Evolutionary conservation across 2,329 filamentous ascomycete species (phyloP), one percentile per base, ranked within the genome.

Genomic region (Aureobasidium melanogenum): DNA sequence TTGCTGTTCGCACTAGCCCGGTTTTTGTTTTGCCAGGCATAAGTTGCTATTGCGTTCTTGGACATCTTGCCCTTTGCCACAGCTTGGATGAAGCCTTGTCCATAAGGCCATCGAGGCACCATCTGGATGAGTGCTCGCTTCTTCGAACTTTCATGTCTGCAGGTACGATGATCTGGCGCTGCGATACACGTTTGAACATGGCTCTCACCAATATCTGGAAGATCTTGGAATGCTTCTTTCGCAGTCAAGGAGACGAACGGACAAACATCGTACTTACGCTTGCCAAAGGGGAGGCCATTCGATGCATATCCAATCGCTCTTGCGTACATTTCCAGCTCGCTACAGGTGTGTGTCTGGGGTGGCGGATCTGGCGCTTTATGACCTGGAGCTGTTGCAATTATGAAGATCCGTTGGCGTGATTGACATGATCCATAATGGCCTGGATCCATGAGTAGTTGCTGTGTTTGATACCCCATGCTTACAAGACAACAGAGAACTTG

Each of bases 381-480:
- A 0, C 84, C 86, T 0, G 89, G 87, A 0, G 88, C 88, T 0
- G 88, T 83, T 63, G 91, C 87, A 2, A 81, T 77, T 1, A 94
- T 78, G 63, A 95, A 91, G 0, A 93, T 76, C 7, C 90, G 80
- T 3, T 79, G 82, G 5, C 90, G 81, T 3, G 74, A 76, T 68
- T 94, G 89, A 0, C 84, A 75, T 2, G 85, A 84, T 0, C 88
- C 88, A 64, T 82, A 84, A 0, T 82, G 82, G 79, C 87, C 90
- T 0, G 88, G 82, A 65, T 91, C 88, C 22, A 89, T 76, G 0
- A 87, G 76, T 61, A 85, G 84, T 39, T 89, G 80, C 43, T 87
- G 82, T 0, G 84, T 77, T 68, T 95, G 89, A 66, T 94, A 95
- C 0, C 89, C 89, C 64, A 94, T 77, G 0, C 86, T 88, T 0